Base-by-base conservation (phyloP, 805 yeast species). In the Kazachstania psychrophila region DNA sequence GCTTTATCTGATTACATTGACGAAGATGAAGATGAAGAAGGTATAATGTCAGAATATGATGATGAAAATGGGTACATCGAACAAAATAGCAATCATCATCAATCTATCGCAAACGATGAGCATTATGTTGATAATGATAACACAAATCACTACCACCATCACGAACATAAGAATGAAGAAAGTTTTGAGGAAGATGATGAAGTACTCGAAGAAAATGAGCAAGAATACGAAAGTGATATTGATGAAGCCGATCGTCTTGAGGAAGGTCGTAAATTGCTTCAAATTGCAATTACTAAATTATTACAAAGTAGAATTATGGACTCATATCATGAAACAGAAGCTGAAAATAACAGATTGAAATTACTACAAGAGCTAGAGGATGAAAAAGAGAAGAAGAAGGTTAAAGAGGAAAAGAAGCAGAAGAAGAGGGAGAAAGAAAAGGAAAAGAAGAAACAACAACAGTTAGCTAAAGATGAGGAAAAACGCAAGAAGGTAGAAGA, bases 211-310 rank as follows among this genome's bases (percentile, higher is more conserved):
- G 43, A 41, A 3, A 47, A 50, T 9, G 56, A 51, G 17, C 57
- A 51, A 13, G 55, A 25, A 10, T 56, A 51, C 51, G 55, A 64
- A 31, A 60, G 65, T 33, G 64, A 58, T 10, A 42, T 62, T n/a
- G 75, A 70, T 42, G 79, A 77, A 36, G 80, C 75, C 41, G 79
- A 68, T 55, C 69, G 87, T 34, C 61, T 83, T 50, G 79, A 75
- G 49, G 94, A 87, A 59, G 79, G 89, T 10, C 79, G 88, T 26
- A 75, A 81, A 18, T 71, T 85, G 68, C 71, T 88, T 43, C 86
- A 84, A 49, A 68, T 83, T 36, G 81, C 86, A 38, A 83, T 88
- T 1, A 79, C 92, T 4, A 75, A 84, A 36, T 67, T 85, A 53
- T 70, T 88, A 47, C 84, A 82, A 50, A 77, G 75, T 46, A 71